Base-by-base conservation (phyloP, 208 protist genomes). In the Crithidia thermophila region DNA sequence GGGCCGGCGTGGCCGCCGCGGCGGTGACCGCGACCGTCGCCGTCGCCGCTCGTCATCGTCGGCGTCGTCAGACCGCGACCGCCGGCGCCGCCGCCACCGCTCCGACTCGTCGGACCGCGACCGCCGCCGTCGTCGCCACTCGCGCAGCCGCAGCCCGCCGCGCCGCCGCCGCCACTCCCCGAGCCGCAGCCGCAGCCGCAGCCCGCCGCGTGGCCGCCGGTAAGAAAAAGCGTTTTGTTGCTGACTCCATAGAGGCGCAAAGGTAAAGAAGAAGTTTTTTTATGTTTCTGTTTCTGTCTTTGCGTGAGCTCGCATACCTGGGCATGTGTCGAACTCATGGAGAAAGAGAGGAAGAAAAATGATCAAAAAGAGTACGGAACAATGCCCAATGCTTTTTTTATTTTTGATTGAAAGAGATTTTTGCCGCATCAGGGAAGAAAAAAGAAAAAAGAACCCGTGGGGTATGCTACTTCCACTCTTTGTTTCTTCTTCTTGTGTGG, bases 111-210 rank as follows among this genome's bases (percentile, higher is more conserved):
- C 18, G 3, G 51, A 68, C 21, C 60, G 46, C 18, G 60, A 67
- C 31, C 78, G 68, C 55, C 63, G 58, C 57, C 66, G 61, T 72
- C 73, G 73, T 28, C 76, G 84, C 31, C 69, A 61, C 61, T 75
- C 67, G 27, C 67, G 79, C 72, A 71, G 74, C 65, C 68, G 67
- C 67, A 64, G 57, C 74, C 78, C 64, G 33, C 61, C 62, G 23
- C 78, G 77, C 40, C 69, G 72, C 61, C 67, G 70, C 40, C 36
- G 49, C 45, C 72, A 64, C 27, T 72, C 68, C 46, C 70, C 64
- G 53, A 71, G 72, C 67, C 53, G 55, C 42, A 33, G 52, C 57
- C 72, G 67, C 66, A 85, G 79, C 62, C 79, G 69, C 61, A 79
- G 73, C 59, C 70, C 72, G 42, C 39, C 61, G 31, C 62, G 55